These are phyloP conservation scores for Gracilariopsis chorda DNA, from an alignment of 23 red algal species.

Conservation along the genomic window DNA sequence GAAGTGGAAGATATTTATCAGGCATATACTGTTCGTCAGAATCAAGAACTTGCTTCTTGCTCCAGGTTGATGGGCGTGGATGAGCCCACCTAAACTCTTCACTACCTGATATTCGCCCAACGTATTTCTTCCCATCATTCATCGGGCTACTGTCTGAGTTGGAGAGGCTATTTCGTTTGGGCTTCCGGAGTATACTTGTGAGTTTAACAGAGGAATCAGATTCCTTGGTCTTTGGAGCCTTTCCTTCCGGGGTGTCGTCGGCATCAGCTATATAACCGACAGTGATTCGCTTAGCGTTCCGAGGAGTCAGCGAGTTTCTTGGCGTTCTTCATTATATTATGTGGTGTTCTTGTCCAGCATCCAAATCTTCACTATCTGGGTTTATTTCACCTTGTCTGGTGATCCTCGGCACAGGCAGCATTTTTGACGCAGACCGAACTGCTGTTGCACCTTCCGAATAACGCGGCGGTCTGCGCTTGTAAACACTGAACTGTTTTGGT, in stretches of 20 bases:
- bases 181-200: background rate
- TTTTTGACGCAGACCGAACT: background rate
- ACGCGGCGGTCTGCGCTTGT: background rate
- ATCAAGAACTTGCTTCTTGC: slow-evolving; percentile 32
- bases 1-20: slow-evolving; percentile 41
- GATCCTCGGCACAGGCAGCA: background rate
- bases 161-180: background rate
- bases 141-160: background rate
- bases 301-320: too few species aligned
- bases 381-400: background rate
- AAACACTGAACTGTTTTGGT: slow-evolving; percentile 43
- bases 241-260: too few species aligned
- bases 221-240: too few species aligned
- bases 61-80: slow-evolving; percentile 44
- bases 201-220: background rate
- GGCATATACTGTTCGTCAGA: slow-evolving; percentile 53
- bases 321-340: too few species aligned
- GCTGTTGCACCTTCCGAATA: slow-evolving; percentile 23
- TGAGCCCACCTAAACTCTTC: slow-evolving; percentile 48
- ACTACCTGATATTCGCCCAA: background rate
- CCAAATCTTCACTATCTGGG: background rate
- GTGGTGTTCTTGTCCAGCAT: background rate
- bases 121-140: slow-evolving; percentile 1
- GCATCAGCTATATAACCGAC: too few species aligned
- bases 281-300: too few species aligned